phyloP scores from a whole-genome alignment of 2,329 filamentous ascomycete genomes.

The Talaromyces funiculosus region DNA sequence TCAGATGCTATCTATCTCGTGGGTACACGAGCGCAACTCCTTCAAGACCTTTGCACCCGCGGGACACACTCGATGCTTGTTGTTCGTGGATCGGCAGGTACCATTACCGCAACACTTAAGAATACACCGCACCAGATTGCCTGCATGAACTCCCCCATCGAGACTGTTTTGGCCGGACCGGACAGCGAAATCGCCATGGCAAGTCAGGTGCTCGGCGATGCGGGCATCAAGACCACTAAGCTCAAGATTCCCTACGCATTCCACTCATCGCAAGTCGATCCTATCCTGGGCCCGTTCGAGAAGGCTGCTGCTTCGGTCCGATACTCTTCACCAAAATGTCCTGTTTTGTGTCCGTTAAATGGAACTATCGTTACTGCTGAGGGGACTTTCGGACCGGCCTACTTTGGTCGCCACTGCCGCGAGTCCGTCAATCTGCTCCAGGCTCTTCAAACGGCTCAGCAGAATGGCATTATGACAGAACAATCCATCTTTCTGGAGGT shows the following conservation, averaged over 20 bases:
- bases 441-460: constrained; percentile 3
- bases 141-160: no score
- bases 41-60: no score
- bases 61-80: constrained; percentile 11
- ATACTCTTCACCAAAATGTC: constrained; percentile 29
- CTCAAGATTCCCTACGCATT: no score
- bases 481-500: neutral
- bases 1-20: no score
- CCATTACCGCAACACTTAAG: constrained; percentile 37
- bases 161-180: constrained; percentile 21
- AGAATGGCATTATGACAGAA: neutral
- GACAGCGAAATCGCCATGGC: constrained; percentile 27
- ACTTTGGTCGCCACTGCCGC: constrained; percentile 60
- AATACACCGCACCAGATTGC: constrained; percentile 16
- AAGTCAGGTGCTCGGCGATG: neutral
- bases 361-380: constrained; percentile 31
- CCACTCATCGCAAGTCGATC: no score
- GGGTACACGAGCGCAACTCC: no score
- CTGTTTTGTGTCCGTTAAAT: constrained; percentile 37
- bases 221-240: constrained; percentile 19
- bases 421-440: constrained; percentile 54
- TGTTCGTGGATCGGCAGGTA: constrained; percentile 23
- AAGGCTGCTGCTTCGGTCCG: constrained; percentile 31
- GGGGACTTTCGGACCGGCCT: constrained; percentile 41
- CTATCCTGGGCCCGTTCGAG: constrained; percentile 27